Conservation (phyloP, 768 basidiomycete genomes). For the Boletus eberwhitei region DNA sequence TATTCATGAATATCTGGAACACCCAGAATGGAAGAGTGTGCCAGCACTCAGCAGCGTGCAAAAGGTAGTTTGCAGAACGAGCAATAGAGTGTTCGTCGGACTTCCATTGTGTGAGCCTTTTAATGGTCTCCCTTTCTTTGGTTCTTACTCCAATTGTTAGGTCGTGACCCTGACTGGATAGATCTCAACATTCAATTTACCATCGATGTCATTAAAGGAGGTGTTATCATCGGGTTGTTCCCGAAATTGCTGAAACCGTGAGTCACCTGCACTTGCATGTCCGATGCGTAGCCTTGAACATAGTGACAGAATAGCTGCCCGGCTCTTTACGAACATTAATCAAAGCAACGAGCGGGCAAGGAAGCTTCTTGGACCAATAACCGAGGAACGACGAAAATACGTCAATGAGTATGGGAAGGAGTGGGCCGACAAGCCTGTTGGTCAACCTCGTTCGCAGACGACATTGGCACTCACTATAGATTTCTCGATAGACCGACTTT, state of each 20-base stretch:
- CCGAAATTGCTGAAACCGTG: conserved; percentile 19
- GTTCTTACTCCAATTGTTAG: too few relatives aligned
- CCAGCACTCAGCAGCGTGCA: too few relatives aligned
- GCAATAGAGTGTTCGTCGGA: too few relatives aligned
- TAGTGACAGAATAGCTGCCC: background rate
- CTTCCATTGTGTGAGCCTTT: too few relatives aligned
- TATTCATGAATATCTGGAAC: too few relatives aligned
- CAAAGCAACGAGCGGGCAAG: conserved; percentile 1
- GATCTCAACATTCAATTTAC: conserved; percentile 33
- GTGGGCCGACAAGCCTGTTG: conserved; percentile 33
- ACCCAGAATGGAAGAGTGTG: too few relatives aligned
- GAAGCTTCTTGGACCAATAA: conserved; percentile 26
- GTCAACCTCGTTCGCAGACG: background rate
- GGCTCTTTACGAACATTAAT: conserved; percentile 5
- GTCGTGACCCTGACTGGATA: too few relatives aligned
- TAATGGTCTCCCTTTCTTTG: too few relatives aligned
- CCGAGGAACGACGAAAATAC: conserved; percentile 25
- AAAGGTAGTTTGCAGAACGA: too few relatives aligned
- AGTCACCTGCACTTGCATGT: background rate
- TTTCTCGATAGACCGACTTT: conserved; percentile 25
- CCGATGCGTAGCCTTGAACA: background rate
- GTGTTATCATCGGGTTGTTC: conserved; percentile 21
- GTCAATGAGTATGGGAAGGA: conserved; percentile 21
- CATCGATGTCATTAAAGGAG: conserved; percentile 22
- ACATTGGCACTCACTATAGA: background rate